Evolutionary conservation across 169 alveolate genomes (phyloP).

Genomic region (Eimeria praecox): DNA sequence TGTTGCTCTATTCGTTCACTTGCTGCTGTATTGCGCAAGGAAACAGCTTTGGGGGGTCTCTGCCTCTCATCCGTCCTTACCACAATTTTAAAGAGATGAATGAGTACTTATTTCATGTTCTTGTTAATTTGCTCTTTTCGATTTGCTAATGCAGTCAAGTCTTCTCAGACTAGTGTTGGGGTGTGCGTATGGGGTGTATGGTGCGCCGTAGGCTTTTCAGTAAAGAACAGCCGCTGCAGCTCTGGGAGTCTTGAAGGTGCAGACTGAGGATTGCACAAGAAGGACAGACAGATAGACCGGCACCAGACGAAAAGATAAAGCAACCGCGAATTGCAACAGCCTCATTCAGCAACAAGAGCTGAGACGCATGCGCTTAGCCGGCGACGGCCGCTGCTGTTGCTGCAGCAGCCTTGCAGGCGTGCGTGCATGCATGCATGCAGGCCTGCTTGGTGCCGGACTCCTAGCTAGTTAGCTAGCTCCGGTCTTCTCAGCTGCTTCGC

Average conservation of each 20-base stretch:
- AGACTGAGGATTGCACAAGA: background rate
- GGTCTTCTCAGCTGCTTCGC: background rate
- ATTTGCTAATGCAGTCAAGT: too few relatives aligned
- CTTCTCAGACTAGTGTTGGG: too few relatives aligned
- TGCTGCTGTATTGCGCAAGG: too few relatives aligned
- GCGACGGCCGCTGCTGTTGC: constrained; percentile 23
- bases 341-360: background rate
- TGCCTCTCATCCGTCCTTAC: too few relatives aligned
- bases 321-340: background rate
- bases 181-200: too few relatives aligned
- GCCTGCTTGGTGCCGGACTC: background rate
- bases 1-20: too few relatives aligned
- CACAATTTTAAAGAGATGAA: too few relatives aligned
- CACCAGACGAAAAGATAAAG: background rate
- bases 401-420: constrained; percentile 5
- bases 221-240: constrained; percentile 67
- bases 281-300: background rate
- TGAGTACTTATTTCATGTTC: too few relatives aligned
- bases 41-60: too few relatives aligned
- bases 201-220: constrained; percentile 55
- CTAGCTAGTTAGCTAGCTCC: constrained; percentile 55
- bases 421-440: background rate
- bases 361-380: constrained; percentile 25
- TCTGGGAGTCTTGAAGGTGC: constrained; percentile 59
- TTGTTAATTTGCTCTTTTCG: too few relatives aligned